Evolutionary conservation across 1,284 basidiomycete species (phyloP), one percentile per base, ranked within the genome.

Genomic region (Meira nashicola): DNA sequence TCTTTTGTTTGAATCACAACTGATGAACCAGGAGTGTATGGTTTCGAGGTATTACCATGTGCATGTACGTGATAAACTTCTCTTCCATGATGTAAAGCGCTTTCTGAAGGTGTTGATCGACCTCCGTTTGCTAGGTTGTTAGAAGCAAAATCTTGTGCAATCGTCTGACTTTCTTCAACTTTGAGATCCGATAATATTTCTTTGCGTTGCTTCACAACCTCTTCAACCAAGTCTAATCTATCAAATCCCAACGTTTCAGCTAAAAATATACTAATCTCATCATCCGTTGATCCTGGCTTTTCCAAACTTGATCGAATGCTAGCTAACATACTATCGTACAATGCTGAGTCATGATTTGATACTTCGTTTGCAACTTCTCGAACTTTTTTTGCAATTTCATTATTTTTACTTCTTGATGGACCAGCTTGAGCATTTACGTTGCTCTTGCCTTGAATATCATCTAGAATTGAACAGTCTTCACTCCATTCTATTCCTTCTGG

Each of bases 231-330:
- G 40, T 43, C 19, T 6, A 43, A 43, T 6, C 40, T 43, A 64
- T 94, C 90, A 71, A 88, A 91, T 0, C 93, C 93, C 52, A 94
- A 80, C n/a, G 89, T 81, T 64, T 95, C 92, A 2, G 84, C 86
- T 1, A 95, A 79, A 65, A 89, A 87, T 38, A 82, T 84, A 25
- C 90, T 89, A 37, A 93, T 86, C n/a, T 84, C 84, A 48, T 92
- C 89, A 37, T 55, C 56, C 12, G 46, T 21, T 15, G 14, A 14
- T 37, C 37, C 50, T 38, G 21, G 23, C 28, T 39, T 41, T 15
- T 37, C 37, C 50, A 53, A 25, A 19, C 17, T 17, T n/a, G 28
- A 14, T 23, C 37, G 12, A 12, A 53, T 33, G 19, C 28, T 28
- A 12, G 37, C 17, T 5, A 53, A 11, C 14, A 53, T 53, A 25